Conservation (phyloP, 1,284 basidiomycete species). For the Schizophyllum amplum region DNA sequence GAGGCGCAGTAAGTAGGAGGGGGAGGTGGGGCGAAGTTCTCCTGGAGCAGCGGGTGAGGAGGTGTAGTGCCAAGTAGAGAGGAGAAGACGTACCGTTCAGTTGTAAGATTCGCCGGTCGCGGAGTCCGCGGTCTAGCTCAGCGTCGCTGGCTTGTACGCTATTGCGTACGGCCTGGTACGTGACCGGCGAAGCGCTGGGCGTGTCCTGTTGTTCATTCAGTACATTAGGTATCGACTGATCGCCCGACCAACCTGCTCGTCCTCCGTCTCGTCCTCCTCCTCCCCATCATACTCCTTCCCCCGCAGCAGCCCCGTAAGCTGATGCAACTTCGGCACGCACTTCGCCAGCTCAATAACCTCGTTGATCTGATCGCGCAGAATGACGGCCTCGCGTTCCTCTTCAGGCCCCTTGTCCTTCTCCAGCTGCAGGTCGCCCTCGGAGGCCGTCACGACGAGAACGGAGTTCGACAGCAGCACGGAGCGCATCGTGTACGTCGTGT, state of each 20-base stretch:
- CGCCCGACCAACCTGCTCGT: conserved; percentile 14
- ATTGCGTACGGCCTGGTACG: conserved; percentile 50
- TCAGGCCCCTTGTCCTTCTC: conserved; percentile 9
- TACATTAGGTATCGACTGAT: background rate
- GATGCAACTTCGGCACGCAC: conserved; percentile 64
- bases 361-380: conserved; percentile 64
- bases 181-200: conserved; percentile 19
- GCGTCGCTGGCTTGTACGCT: conserved; percentile 74
- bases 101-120: conserved; percentile 60
- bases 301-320: conserved; percentile 51
- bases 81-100: conserved; percentile 45
- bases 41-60: conserved; percentile 28
- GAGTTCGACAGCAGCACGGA: conserved; percentile 84
- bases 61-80: background rate
- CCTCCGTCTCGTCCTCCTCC: conserved; percentile 40
- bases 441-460: conserved; percentile 62
- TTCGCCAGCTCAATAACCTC: conserved; percentile 75
- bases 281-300: conserved; percentile 65
- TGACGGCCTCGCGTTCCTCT: conserved; percentile 29
- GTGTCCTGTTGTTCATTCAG: conserved; percentile 20
- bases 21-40: conserved; percentile 61
- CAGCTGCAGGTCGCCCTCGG: conserved; percentile 8
- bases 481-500: conserved; percentile 74
- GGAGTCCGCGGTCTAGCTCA: conserved; percentile 60
- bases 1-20: conserved; percentile 55